phyloP scores from a whole-genome alignment of 495 filamentous ascomycete species.

The Gamarada debralockiae region DNA sequence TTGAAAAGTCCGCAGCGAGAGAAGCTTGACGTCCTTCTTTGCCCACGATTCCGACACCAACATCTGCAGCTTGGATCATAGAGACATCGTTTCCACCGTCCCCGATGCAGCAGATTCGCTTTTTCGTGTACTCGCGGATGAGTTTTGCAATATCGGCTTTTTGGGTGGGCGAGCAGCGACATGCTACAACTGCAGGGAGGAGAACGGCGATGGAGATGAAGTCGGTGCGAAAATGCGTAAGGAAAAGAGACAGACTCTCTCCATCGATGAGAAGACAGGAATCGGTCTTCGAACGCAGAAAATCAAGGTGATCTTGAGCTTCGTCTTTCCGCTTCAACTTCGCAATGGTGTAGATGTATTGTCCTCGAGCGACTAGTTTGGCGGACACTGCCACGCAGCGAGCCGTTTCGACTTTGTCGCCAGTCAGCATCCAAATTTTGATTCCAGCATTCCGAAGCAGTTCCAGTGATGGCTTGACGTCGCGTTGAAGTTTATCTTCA shows the following conservation, averaged over 20 bases:
- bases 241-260: slow-evolving; percentile 78
- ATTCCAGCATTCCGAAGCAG: slow-evolving; percentile 97
- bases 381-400: slow-evolving; percentile 93
- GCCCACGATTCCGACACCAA: slow-evolving; percentile 96
- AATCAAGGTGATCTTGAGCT: slow-evolving; percentile 81
- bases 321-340: slow-evolving; percentile 74
- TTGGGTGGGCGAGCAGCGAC: slow-evolving; percentile 94
- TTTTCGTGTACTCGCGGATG: slow-evolving; percentile 88
- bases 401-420: slow-evolving; percentile 98
- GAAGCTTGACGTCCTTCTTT: slow-evolving; percentile 96
- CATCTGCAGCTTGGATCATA: slow-evolving; percentile 98
- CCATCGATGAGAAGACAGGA: slow-evolving; percentile 91
- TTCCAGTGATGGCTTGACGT: slow-evolving; percentile 93
- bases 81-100: slow-evolving; percentile 98
- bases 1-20: slow-evolving; percentile 93
- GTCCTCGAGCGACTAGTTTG: slow-evolving; percentile 89
- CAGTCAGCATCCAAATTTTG: slow-evolving; percentile 99
- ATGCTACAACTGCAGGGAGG: slow-evolving; percentile 90
- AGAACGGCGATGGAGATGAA: slow-evolving; percentile 88
- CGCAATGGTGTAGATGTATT: slow-evolving; percentile 92
- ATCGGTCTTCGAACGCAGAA: slow-evolving; percentile 86
- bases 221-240: slow-evolving; percentile 71
- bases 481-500: slow-evolving; percentile 91
- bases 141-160: slow-evolving; percentile 91
- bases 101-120: slow-evolving; percentile 93